phyloP scores from a whole-genome alignment of 2,329 filamentous ascomycete genomes.

The Purpureocillium lavendulum region DNA sequence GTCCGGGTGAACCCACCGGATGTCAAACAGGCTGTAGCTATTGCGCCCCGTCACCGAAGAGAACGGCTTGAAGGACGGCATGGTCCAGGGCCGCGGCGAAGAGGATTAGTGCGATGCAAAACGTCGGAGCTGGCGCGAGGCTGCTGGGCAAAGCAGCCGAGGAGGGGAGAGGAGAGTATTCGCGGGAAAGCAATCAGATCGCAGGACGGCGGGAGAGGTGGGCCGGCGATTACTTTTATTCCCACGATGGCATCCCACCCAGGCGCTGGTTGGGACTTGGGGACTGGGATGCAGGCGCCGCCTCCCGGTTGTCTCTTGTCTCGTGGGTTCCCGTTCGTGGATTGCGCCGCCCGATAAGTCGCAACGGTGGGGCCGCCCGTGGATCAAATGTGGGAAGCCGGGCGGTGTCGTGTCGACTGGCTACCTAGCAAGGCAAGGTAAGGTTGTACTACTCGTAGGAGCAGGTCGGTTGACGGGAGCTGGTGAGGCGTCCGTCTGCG shows the following conservation, averaged over 20 bases:
- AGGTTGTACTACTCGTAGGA: too few relatives aligned
- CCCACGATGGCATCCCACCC: background rate
- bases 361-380: conserved; percentile 1
- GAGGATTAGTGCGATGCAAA: background rate
- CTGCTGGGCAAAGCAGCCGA: conserved; percentile 1
- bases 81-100: conserved; percentile 19
- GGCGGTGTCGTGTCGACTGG: background rate
- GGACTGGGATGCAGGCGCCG: background rate
- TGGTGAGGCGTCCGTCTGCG: too few relatives aligned
- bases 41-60: conserved; percentile 41
- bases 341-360: conserved; percentile 1
- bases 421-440: too few relatives aligned
- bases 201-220: background rate
- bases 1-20: conserved; percentile 35
- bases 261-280: too few relatives aligned
- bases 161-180: background rate
- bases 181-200: background rate
- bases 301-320: background rate
- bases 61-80: conserved; percentile 51
- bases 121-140: too few relatives aligned
- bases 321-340: background rate
- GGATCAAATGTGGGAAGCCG: background rate
- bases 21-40: conserved; percentile 47
- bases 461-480: too few relatives aligned
- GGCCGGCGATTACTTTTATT: conserved; percentile 1